phyloP scores from a whole-genome alignment of 768 basidiomycete species.

The Cyclocybe aegerita region DNA sequence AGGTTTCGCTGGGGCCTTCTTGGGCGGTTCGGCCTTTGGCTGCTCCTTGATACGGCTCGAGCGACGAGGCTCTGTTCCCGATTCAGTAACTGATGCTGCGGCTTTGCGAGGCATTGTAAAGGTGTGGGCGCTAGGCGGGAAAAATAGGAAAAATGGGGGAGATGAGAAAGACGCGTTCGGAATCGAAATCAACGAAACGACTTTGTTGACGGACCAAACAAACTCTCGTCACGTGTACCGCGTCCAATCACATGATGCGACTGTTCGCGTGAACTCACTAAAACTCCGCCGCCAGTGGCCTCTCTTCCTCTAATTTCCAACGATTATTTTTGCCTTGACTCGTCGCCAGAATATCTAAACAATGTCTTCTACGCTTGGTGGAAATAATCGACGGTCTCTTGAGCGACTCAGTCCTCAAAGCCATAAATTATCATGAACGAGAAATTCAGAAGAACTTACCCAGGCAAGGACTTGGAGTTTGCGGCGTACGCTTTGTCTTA shows the following conservation, averaged over 20 bases:
- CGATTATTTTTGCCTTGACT: too few species aligned
- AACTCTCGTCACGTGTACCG: constrained; percentile 34
- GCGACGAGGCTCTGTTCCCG: constrained; percentile 60
- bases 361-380: too few species aligned
- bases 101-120: constrained; percentile 73
- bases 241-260: constrained; percentile 18
- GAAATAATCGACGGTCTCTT: too few species aligned
- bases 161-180: constrained; percentile 29
- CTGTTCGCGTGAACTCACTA: constrained; percentile 5
- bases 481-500: too few species aligned
- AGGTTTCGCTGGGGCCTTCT: constrained; percentile 67
- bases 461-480: too few species aligned
- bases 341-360: too few species aligned
- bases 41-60: constrained; percentile 75
- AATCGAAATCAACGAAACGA: constrained; percentile 31
- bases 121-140: neutral
- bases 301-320: too few species aligned
- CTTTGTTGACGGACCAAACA: constrained; percentile 28
- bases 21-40: constrained; percentile 53
- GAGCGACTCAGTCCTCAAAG: too few species aligned
- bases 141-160: constrained; percentile 17
- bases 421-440: too few species aligned
- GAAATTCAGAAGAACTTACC: too few species aligned
- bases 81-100: constrained; percentile 40
- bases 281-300: too few species aligned